Base-by-base conservation (phyloP, 352 stramenopile species). In the Thalassiosira exigua region DNA sequence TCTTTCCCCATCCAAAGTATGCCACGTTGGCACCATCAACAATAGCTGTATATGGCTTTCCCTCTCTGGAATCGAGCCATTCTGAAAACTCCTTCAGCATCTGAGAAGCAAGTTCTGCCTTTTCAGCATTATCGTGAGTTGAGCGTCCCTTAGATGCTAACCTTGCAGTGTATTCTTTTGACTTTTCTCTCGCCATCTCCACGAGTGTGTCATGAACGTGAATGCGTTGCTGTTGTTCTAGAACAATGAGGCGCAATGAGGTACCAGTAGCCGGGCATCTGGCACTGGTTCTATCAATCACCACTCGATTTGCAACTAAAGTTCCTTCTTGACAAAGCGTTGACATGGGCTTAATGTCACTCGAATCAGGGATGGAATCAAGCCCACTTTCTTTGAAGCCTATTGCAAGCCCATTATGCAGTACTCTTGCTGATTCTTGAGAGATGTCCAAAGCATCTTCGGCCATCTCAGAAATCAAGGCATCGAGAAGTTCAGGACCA, bases 11-110 rank as follows among this genome's bases (percentile, higher is more conserved):
- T 73, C 96, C 96, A 79, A 96, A 98, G 36, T 98, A 98, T 11
- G 93, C 95, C 27, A 98, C 93, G 74, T 98, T 98, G 32, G 96
- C 95, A 3, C 94, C 96, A 68, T 98, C 96, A 24, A 98, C 76
- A 73, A 98, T 95, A 29, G 81, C 82, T 53, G 89, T 94, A 39
- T 89, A 94, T n/a, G 87, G 87, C 50, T 84, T 67, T 3, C 81
- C 85, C 11, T 85, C 53, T 44, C 7, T 14, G 1, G 26, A 39
- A 53, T 90, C 67, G 9, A 92, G 33, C 83, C 85, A 92, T 17
- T 84, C 56, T 50, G 80, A 79, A 79, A 94, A 93, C 17, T 85
- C 56, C 41, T 62, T 69, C 3, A 93, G 58, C 46, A 85, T 78
- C 22, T 84, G 69, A 67, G 60, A 76, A 24, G 73, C 72, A 1